These are phyloP conservation scores for Meyerozyma smithsonii DNA, from an alignment of 1,139 yeast species.

Conservation along the genomic window DNA sequence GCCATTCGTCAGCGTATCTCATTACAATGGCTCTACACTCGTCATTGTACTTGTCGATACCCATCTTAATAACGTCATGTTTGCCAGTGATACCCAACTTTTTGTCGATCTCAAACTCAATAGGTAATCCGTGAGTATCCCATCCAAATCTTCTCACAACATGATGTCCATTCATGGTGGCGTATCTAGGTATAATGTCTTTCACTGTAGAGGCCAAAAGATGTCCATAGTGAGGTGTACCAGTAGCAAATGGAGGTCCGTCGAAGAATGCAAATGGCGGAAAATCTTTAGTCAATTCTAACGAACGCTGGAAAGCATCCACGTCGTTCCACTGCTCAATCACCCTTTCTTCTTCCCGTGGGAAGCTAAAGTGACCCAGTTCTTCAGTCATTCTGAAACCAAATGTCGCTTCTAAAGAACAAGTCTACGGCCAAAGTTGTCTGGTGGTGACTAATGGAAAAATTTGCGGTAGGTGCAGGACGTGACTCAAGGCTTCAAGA, in stretches of 20 bases:
- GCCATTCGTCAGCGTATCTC: slow-evolving; percentile 96
- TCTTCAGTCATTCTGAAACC: slow-evolving; percentile 27
- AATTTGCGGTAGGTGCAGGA: background rate
- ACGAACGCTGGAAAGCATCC: slow-evolving; percentile 86
- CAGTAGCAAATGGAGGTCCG: slow-evolving; percentile 99
- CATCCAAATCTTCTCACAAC: slow-evolving; percentile 98
- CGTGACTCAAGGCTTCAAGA: background rate
- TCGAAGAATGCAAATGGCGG: slow-evolving; percentile 93
- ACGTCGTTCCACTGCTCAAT: slow-evolving; percentile 80
- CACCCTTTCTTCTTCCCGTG: slow-evolving; percentile 83
- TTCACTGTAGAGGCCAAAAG: slow-evolving; percentile 93
- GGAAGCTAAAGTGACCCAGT: slow-evolving; percentile 54
- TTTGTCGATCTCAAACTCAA: slow-evolving; percentile 98
- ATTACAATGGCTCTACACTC: slow-evolving; percentile 96
- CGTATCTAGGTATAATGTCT: slow-evolving; percentile 96
- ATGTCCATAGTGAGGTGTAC: slow-evolving; percentile 98
- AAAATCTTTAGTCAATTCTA: slow-evolving; percentile 77
- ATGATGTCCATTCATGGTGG: slow-evolving; percentile 94
- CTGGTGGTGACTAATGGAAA: slow-evolving; percentile 1
- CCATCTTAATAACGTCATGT: slow-evolving; percentile 90
- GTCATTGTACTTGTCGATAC: slow-evolving; percentile 86
- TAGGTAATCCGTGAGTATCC: slow-evolving; percentile 99
- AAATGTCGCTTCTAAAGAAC: background rate
- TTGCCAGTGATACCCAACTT: slow-evolving; percentile 89
- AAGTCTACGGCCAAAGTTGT: background rate